Conservation (phyloP, 225 moss, liverwort and hornwort species). For the Physcomitrellopsis africana region DNA sequence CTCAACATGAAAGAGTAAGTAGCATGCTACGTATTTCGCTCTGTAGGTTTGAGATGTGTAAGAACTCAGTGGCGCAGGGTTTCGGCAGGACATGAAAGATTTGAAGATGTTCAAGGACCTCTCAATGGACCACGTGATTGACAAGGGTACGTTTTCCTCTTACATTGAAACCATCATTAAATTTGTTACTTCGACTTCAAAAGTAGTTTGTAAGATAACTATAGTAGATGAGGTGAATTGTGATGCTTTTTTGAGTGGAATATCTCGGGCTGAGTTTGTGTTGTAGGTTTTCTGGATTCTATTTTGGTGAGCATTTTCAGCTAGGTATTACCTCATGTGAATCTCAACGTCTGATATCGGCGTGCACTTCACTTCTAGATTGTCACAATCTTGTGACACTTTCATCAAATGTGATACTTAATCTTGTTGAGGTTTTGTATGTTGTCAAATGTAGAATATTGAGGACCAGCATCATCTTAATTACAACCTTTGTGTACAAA, state of each 20-base stretch:
- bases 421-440: background rate
- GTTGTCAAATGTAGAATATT: background rate
- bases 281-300: conserved; percentile 53
- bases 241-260: background rate
- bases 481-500: background rate
- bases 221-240: background rate
- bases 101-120: conserved; percentile 49
- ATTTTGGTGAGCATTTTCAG: conserved; percentile 44
- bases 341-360: background rate
- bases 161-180: background rate
- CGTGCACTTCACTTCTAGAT: background rate
- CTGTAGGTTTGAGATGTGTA: background rate
- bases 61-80: conserved; percentile 24
- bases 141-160: conserved; percentile 35
- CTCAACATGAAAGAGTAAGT: background rate
- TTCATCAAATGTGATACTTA: background rate
- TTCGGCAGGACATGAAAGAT: conserved; percentile 48
- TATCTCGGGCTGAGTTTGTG: background rate
- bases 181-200: background rate
- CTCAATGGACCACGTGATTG: conserved; percentile 42
- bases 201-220: background rate
- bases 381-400: background rate
- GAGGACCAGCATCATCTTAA: background rate
- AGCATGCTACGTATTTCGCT: background rate
- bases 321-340: background rate